These are phyloP conservation scores for Coemansia nantahalensis DNA, from an alignment of 192 early-diverging fungal genomes.

Conservation along the genomic window DNA sequence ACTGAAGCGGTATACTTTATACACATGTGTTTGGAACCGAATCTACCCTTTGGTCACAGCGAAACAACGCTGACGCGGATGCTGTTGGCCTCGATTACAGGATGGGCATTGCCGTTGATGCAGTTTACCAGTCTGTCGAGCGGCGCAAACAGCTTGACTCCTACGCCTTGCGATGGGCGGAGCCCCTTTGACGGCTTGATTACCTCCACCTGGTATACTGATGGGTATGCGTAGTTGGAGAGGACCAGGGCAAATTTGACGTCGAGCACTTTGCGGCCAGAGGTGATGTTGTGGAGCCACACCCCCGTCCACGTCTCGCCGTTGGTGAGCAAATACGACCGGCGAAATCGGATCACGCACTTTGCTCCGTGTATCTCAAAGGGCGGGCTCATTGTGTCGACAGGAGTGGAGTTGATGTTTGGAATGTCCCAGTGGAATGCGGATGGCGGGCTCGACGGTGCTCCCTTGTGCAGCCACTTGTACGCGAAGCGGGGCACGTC, in stretches of 20 bases:
- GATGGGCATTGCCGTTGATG: neutral
- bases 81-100: conserved; percentile 5
- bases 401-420: neutral
- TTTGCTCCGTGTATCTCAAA: conserved; percentile 22
- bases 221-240: conserved; percentile 23
- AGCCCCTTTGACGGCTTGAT: conserved; percentile 19
- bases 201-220: conserved; percentile 9
- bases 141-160: conserved; percentile 20
- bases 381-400: conserved; percentile 18
- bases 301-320: conserved; percentile 30
- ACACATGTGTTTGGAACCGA: too few species aligned
- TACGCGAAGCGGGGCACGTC: conserved; percentile 20
- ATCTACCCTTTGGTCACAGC: too few species aligned
- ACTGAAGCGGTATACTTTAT: too few species aligned
- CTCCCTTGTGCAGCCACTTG: conserved; percentile 9
- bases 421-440: conserved; percentile 24
- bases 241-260: conserved; percentile 18
- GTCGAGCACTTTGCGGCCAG: conserved; percentile 10
- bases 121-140: conserved; percentile 1
- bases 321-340: conserved; percentile 13
- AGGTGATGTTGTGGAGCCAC: conserved; percentile 30
- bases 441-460: neutral
- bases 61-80: conserved; percentile 4
- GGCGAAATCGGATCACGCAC: conserved; percentile 19
- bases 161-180: conserved; percentile 26